Evolutionary conservation across 1,139 yeast genomes (phyloP).

Genomic region (Zhuliangozyma parablackwelliae): DNA sequence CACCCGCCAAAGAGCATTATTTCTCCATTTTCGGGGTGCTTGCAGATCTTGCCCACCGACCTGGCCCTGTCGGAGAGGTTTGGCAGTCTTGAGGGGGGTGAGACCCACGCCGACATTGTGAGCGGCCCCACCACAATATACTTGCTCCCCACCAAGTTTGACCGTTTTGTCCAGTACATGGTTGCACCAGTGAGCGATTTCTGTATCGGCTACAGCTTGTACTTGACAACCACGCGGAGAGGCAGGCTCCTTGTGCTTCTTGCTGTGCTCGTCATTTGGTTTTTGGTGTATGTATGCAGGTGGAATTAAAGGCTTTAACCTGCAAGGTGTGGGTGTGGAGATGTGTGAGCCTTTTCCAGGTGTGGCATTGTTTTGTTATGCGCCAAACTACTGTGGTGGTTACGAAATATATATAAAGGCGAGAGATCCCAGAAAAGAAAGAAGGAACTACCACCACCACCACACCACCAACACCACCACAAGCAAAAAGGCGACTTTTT

Average conservation of each 20-base stretch:
- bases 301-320: neutral
- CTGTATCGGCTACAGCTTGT: constrained; percentile 36
- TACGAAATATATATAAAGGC: constrained; percentile 1
- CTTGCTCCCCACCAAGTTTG: constrained; percentile 39
- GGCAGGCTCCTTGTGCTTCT: constrained; percentile 31
- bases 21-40: constrained; percentile 36
- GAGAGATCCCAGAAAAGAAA: neutral
- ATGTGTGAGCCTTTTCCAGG: too few relatives aligned
- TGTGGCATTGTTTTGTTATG: neutral
- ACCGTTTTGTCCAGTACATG: constrained; percentile 23
- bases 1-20: constrained; percentile 37
- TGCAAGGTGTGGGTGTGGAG: constrained; percentile 1
- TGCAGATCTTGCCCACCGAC: constrained; percentile 23
- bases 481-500: neutral
- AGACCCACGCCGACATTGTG: constrained; percentile 11
- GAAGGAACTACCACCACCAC: too few relatives aligned
- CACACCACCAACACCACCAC: too few relatives aligned
- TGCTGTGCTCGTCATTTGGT: constrained; percentile 7
- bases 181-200: constrained; percentile 31
- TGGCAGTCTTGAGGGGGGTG: constrained; percentile 2
- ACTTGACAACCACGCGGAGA: constrained; percentile 31
- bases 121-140: constrained; percentile 45
- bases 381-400: constrained; percentile 2
- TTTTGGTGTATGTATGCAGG: neutral
- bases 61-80: constrained; percentile 12